These are phyloP conservation scores for Achaetomiella virescens DNA, from an alignment of 495 filamentous ascomycete genomes.

Conservation along the genomic window DNA sequence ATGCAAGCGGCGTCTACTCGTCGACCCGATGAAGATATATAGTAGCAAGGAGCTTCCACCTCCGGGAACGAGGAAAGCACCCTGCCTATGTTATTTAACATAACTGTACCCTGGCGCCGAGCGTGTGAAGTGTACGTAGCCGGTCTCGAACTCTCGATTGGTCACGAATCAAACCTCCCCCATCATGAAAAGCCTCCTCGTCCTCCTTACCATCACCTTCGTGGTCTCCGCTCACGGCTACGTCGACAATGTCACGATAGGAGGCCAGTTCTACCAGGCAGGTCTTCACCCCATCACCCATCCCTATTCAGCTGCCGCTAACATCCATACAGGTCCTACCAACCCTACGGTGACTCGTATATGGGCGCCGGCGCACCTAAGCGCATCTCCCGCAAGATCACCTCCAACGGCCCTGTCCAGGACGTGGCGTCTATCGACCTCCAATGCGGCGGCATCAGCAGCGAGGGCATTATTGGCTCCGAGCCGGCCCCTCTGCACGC, in stretches of 20 bases:
- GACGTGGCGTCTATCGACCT: constrained; percentile 39
- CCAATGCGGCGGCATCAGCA: constrained; percentile 39
- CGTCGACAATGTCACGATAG: constrained; percentile 43
- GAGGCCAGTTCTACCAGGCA: constrained; percentile 26
- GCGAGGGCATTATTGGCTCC: constrained; percentile 35
- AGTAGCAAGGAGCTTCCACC: no score
- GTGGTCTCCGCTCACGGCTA: constrained; percentile 55
- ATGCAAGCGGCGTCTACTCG: no score
- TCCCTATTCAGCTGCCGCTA: not conserved
- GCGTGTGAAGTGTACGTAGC: no score
- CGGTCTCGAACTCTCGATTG: no score
- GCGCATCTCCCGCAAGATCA: constrained; percentile 38
- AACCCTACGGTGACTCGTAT: constrained; percentile 43
- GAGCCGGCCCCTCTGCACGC: constrained; percentile 49
- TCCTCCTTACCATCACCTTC: constrained; percentile 38
- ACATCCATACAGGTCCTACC: constrained; percentile 17
- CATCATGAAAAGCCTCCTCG: constrained; percentile 23
- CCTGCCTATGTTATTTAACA: no score
- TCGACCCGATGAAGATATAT: no score
- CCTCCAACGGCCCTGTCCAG: constrained; percentile 42
- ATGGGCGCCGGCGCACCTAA: constrained; percentile 26
- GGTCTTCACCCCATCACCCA: not conserved
- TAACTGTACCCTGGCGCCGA: no score
- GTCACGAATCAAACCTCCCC: not conserved
- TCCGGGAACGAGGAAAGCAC: no score